Conservation (phyloP, 2,329 filamentous ascomycete genomes). For the Alternaria burnsii region DNA sequence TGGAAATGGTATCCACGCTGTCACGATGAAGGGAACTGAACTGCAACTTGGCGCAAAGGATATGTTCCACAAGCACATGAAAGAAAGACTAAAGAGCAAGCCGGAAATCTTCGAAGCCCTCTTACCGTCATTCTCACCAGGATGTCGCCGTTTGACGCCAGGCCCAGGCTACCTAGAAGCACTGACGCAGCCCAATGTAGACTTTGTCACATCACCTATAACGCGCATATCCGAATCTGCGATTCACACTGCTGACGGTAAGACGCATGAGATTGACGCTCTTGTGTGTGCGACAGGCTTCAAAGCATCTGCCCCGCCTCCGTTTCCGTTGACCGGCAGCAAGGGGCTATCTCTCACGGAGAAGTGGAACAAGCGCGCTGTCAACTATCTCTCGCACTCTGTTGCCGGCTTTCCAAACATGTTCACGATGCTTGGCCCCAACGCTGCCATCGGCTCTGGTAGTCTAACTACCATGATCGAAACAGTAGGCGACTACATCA, state of each 20-base stretch:
- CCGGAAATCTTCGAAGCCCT: constrained; percentile 54
- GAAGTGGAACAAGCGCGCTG: constrained; percentile 48
- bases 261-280: constrained; percentile 51
- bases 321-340: constrained; percentile 49
- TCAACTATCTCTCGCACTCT: constrained; percentile 43
- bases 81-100: constrained; percentile 44
- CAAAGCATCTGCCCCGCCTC: constrained; percentile 50
- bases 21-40: constrained; percentile 48
- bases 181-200: constrained; percentile 52
- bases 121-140: constrained; percentile 55
- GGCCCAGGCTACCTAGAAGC: constrained; percentile 63
- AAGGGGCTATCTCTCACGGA: constrained; percentile 40
- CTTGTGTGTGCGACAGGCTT: constrained; percentile 59
- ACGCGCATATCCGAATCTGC: constrained; percentile 48
- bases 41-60: constrained; percentile 50
- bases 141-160: constrained; percentile 60
- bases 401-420: constrained; percentile 50
- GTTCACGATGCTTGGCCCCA: constrained; percentile 55
- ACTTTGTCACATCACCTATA: constrained; percentile 49
- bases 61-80: constrained; percentile 55
- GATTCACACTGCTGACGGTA: constrained; percentile 53
- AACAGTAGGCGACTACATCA: constrained; percentile 50
- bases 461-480: constrained; percentile 55
- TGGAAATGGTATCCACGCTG: constrained; percentile 40
- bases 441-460: constrained; percentile 53